Evolutionary conservation across 164 flowering plant species (phyloP).

Genomic region (Berberis vulgaris): DNA sequence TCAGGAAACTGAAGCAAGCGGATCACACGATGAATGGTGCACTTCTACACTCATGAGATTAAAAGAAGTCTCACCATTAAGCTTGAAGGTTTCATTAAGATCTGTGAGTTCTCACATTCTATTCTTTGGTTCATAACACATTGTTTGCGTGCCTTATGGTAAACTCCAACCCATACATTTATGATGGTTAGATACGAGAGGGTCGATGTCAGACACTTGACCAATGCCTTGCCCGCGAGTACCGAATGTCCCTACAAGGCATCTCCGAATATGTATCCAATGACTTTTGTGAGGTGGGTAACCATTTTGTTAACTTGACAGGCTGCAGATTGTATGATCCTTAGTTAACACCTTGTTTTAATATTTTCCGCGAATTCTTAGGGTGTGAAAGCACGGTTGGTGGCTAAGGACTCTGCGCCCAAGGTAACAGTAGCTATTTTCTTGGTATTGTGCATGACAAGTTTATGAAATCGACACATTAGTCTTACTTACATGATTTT

Average conservation of each 20-base stretch:
- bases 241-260: conserved; percentile 62
- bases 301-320: neutral
- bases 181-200: conserved; percentile 55
- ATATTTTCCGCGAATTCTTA: conserved; percentile 12
- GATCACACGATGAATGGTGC: conserved; percentile 48
- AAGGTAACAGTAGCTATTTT: conserved; percentile 38
- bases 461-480: no score
- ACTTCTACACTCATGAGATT: conserved; percentile 41
- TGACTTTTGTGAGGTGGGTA: conserved; percentile 75
- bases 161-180: neutral
- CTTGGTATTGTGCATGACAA: neutral
- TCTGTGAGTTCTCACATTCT: conserved; percentile 49
- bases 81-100: conserved; percentile 69
- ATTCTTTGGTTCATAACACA: neutral
- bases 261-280: conserved; percentile 46
- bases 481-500: neutral
- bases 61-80: conserved; percentile 79
- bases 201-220: conserved; percentile 83
- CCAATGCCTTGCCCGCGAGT: conserved; percentile 74
- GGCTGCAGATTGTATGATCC: neutral
- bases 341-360: neutral
- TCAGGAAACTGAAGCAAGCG: conserved; percentile 59
- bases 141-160: neutral
- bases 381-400: conserved; percentile 83
- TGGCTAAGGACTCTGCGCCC: conserved; percentile 82